Evolutionary conservation across 2,329 filamentous ascomycete species (phyloP), one percentile per base, ranked within the genome.

Genomic region (Blumeria graminis): DNA sequence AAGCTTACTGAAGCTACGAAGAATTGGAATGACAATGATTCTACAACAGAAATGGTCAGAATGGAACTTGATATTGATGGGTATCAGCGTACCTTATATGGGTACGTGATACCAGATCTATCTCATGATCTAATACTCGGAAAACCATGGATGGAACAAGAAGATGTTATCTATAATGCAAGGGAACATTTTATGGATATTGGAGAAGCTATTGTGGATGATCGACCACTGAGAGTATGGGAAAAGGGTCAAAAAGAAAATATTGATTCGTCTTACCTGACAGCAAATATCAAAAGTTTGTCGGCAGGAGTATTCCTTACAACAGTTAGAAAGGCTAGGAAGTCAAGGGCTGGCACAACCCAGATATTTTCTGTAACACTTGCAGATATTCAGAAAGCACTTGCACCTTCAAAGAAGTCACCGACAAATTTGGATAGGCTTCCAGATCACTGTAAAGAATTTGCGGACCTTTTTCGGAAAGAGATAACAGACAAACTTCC

Each of bases 31-130:
- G n/a, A 16, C 10, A 6, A 4, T 1, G 35, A 39, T 39, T 18
- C 22, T 8, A 54, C 11, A 4, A 54, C 51, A n/a, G 34, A 54
- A n/a, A 54, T 54, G 34, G 41, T 22, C 6, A 54, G 13, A 39
- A 39, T 54, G 8, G 51, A 54, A 54, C 9, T 54, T 28, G n/a
- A 54, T 28, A 39, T 54, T 22, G 51, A 54, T 32, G 51, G 51
- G 6, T 54, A 54, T 13, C 14, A 54, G 33, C 32, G 41, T 28
- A 54, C 6, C 3, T 11, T 54, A 13, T 54, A 54, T 14, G 35
- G 34, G 0, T 54, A 41, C n/a, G 28, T 54, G 11, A 41, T 54
- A 39, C n/a, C 51, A 4, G 34, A 13, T 3, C 10, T 54, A 28
- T 2, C n/a, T 11, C 11, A 41, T 11, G 11, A 41, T 41, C 38